Evolutionary conservation across 805 yeast genomes (phyloP), one percentile per base, ranked within the genome.

Genomic region (Nakazawaea sp.): DNA sequence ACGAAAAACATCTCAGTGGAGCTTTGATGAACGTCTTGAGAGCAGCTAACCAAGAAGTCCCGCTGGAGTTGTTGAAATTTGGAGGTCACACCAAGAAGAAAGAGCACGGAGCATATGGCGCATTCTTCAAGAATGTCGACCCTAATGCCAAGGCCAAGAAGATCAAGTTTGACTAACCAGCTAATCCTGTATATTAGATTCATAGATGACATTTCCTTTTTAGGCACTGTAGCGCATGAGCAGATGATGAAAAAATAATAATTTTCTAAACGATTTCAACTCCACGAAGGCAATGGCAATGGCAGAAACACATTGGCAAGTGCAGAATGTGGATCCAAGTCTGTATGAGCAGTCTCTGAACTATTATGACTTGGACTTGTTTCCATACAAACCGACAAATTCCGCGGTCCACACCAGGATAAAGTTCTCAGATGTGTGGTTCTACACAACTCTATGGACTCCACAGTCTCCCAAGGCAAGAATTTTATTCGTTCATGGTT

Each of bases 71-170:
- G 54, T 71, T 86, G 56, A 90, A 89, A 60, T 92, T 90, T 51
- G 99, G 99, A 33, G 88, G 96, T 5, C 97, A 92, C 62, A 92
- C 97, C 9, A 92, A 92, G 64, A 90, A 89, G 81, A 92, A 92
- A 69, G 89, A 87, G 46, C 98, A 92, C 56, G 78, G 90, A 46
- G 96, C 90, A n/a, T 92, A 92, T 52, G 99, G 99, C 47, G 97
- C 97, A 1, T 92, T 92, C 68, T 92, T 67, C 70, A 92, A 90
- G 57, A 87, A 89, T 54, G 92, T 90, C 33, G 97, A 88, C 52
- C 72, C 85, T 71, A 66, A 76, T 45, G 78, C 81, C 57, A 77
- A 79, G 53, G 89, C 89, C 41, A 92, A 86, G 64, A 92, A 92
- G 72, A 86, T 90, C 51, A 87, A 87, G 50, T 90, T 92, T 47